Percentiles rank a stretch among this genome's conserved stretches.
These are phyloP conservation scores for Citeromyces hawaiiensis DNA, from an alignment of 1,139 yeast genomes.

Conservation along the genomic window DNA sequence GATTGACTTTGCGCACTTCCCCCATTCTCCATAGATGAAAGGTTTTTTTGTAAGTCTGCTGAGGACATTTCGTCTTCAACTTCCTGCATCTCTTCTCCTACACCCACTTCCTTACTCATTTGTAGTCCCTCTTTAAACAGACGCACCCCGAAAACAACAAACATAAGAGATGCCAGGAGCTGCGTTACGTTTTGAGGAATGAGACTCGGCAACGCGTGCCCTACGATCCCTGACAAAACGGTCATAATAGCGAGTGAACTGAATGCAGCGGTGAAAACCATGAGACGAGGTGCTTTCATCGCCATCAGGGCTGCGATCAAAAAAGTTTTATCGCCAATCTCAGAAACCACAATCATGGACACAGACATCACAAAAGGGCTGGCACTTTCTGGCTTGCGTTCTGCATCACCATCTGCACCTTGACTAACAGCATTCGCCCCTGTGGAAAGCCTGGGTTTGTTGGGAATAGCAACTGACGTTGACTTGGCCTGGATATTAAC, in stretches of 20 bases:
- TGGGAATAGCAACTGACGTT: not conserved
- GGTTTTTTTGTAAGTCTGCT: constrained; percentile 35
- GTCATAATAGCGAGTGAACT: constrained; percentile 88
- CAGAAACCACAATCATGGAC: constrained; percentile 86
- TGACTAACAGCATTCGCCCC: not conserved
- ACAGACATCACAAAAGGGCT: constrained; percentile 53
- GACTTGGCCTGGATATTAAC: not conserved
- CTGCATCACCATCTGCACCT: not conserved
- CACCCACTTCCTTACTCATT: constrained; percentile 76
- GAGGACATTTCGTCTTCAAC: constrained; percentile 88
- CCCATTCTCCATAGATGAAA: constrained; percentile 49
- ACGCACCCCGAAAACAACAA: constrained; percentile 71
- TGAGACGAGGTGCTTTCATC: constrained; percentile 74
- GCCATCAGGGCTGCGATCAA: constrained; percentile 97
- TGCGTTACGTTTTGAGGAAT: constrained; percentile 74
- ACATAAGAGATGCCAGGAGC: constrained; percentile 66
- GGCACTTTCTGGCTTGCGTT: constrained; percentile 9
- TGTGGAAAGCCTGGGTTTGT: not conserved
- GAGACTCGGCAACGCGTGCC: constrained; percentile 80
- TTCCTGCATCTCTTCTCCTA: constrained; percentile 90
- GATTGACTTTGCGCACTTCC: constrained; percentile 8
- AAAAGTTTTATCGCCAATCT: constrained; percentile 94
- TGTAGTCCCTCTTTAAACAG: constrained; percentile 68
- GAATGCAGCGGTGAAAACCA: constrained; percentile 82
- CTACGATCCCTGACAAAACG: constrained; percentile 76